These are phyloP conservation scores for Myrica gale DNA, from an alignment of 306 rosid genomes.

Conservation along the genomic window DNA sequence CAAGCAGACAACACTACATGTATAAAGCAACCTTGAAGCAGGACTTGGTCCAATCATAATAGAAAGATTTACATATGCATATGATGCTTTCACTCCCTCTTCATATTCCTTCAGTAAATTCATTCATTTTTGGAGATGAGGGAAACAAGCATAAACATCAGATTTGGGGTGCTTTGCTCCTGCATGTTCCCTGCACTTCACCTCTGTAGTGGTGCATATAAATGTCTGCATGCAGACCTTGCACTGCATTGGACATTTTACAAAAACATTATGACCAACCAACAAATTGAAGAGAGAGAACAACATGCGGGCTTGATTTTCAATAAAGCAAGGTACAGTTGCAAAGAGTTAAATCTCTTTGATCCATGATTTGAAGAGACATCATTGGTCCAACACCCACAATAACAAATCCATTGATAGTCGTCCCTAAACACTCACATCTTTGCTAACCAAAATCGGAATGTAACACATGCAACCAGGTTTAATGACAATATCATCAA, in stretches of 20 bases:
- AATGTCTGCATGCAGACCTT: slow-evolving; percentile 93
- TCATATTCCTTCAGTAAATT: slow-evolving; percentile 7
- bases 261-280: slow-evolving; percentile 9
- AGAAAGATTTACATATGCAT: slow-evolving; percentile 30
- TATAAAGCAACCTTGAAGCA: slow-evolving; percentile 19
- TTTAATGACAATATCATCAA: not conserved
- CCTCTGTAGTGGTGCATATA: slow-evolving; percentile 82
- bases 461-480: not conserved
- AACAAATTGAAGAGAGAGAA: not conserved
- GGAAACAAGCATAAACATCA: slow-evolving; percentile 56
- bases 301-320: not conserved
- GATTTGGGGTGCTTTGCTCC: slow-evolving; percentile 86
- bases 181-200: slow-evolving; percentile 85
- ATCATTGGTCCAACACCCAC: not conserved
- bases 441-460: not conserved
- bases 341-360: not conserved
- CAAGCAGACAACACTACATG: slow-evolving; percentile 22
- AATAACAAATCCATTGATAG: not conserved
- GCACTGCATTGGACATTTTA: slow-evolving; percentile 57
- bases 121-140: slow-evolving; percentile 60
- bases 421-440: not conserved
- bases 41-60: slow-evolving; percentile 16
- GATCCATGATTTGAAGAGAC: not conserved
- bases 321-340: not conserved
- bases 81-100: slow-evolving; percentile 19